Conservation (phyloP, 139 green algal genomes). For the Chlamydomonas sphaeroides region DNA sequence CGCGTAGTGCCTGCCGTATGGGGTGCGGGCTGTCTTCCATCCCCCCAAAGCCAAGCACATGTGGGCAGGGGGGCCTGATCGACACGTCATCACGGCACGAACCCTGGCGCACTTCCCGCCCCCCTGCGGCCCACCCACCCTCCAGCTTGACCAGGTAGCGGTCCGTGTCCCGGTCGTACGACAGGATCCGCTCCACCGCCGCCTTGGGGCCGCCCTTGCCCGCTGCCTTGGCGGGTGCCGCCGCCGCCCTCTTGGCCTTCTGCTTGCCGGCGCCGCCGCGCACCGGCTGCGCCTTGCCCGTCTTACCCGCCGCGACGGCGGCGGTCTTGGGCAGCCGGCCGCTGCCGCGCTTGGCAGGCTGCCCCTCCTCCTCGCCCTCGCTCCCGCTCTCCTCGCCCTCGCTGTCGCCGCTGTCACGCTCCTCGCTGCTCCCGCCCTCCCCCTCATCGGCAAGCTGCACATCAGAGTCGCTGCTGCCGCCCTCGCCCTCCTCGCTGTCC, state of each 20-base stretch:
- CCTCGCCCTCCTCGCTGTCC: not conserved
- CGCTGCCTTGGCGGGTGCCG: not conserved
- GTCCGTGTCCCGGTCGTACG: constrained; percentile 26
- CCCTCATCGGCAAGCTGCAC: constrained; percentile 1
- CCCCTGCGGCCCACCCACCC: constrained; percentile 40
- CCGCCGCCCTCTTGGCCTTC: not conserved
- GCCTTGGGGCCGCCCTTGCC: not conserved
- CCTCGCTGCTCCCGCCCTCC: not conserved
- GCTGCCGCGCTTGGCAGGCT: not conserved
- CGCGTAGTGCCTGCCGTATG: too few relatives aligned
- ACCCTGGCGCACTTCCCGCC: not conserved
- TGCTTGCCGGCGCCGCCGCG: not conserved
- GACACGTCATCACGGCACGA: too few relatives aligned
- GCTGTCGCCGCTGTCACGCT: not conserved
- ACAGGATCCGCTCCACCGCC: constrained; percentile 46
- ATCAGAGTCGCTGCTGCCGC: constrained; percentile 5
- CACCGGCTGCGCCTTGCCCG: too few relatives aligned
- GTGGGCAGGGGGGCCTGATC: too few relatives aligned
- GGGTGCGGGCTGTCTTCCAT: too few relatives aligned
- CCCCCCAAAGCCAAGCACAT: too few relatives aligned
- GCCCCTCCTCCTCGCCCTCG: not conserved
- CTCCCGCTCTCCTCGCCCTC: not conserved
- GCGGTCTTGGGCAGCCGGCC: not conserved
- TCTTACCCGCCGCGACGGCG: not conserved
- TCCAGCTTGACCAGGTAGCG: constrained; percentile 68